Evolutionary conservation across 2,329 filamentous ascomycete genomes (phyloP), one percentile per base, ranked within the genome.

Genomic region (Ophiostoma ips): DNA sequence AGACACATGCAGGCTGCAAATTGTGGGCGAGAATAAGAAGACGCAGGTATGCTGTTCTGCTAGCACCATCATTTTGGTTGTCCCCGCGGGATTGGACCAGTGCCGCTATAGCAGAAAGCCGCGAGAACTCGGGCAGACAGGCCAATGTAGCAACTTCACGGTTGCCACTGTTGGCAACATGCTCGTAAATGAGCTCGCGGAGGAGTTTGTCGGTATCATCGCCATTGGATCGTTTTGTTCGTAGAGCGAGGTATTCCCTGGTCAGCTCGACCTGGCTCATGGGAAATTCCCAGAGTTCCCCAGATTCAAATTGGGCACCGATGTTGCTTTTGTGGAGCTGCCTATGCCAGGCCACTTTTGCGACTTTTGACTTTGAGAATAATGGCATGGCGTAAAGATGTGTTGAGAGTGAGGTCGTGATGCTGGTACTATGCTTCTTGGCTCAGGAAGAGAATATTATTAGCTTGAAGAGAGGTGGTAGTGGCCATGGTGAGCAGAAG

Each of bases 151-250:
- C 54, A 13, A 52, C 21, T 43, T 52, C 54, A 0, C 15, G 24
- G 13, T 19, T 40, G 40, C 54, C 54, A 8, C 36, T 12, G 2
- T 51, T 34, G n/a, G 15, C 47, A 15, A 49, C 35, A 33, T 55
- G 52, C 12, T 55, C 54, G 1, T 19, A 15, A 24, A 60, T 38
- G 46, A 60, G 51, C 45, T 55, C 52, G 49, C 55, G 11, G 31
- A 59, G 52, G 38, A 72, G 62, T 61, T 56, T 33, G 48, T 51
- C 36, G 1, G 15, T 12, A 7, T 43, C 40, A 3, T 43, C 36
- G 12, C 40, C 24, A 12, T 30, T 31, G n/a, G 35, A 15, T 9
- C 28, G 21, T 3, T 44, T 18, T 7, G 34, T 49, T 24, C 51
- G 53, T 10, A 43, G 48, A 9, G 12, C 18, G 15, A 50, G 31